A percentile compares a stretch with the other conserved stretches of the same genome.
phyloP scores from a whole-genome alignment of 805 yeast genomes.

The Saturnispora quitensis region DNA sequence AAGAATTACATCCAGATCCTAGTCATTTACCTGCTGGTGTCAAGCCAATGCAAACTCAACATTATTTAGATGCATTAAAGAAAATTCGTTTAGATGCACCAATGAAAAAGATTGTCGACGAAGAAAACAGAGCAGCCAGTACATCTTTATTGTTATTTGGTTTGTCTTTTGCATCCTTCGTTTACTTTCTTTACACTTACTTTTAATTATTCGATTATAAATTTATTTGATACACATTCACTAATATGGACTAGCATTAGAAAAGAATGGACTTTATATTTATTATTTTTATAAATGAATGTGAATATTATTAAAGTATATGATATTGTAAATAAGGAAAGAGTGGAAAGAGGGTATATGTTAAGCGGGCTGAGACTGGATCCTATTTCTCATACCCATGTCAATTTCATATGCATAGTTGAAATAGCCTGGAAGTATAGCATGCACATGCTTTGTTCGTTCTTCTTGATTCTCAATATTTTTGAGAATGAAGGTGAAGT shows the following conservation, averaged over 20 bases:
- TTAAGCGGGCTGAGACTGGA: not conserved
- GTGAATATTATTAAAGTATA: not conserved
- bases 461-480: conserved; percentile 12
- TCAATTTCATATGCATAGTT: conserved; percentile 13
- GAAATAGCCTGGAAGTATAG: conserved; percentile 9
- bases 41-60: conserved; percentile 36
- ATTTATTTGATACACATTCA: not conserved
- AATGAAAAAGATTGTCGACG: conserved; percentile 11
- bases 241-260: not conserved
- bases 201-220: not conserved
- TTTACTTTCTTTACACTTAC: conserved; percentile 10
- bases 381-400: not conserved
- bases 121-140: conserved; percentile 15
- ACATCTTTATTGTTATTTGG: conserved; percentile 15
- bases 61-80: conserved; percentile 38
- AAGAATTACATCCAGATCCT: conserved; percentile 54
- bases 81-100: conserved; percentile 31
- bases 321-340: not conserved
- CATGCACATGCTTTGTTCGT: conserved; percentile 10
- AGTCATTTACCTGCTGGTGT: conserved; percentile 49
- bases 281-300: not conserved
- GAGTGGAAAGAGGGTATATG: not conserved
- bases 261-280: not conserved
- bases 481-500: conserved; percentile 11
- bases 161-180: conserved; percentile 14